Percentiles rank a stretch among this genome's conserved stretches.
Conservation (phyloP, 208 protist genomes). For the Porcisia deanei region DNA sequence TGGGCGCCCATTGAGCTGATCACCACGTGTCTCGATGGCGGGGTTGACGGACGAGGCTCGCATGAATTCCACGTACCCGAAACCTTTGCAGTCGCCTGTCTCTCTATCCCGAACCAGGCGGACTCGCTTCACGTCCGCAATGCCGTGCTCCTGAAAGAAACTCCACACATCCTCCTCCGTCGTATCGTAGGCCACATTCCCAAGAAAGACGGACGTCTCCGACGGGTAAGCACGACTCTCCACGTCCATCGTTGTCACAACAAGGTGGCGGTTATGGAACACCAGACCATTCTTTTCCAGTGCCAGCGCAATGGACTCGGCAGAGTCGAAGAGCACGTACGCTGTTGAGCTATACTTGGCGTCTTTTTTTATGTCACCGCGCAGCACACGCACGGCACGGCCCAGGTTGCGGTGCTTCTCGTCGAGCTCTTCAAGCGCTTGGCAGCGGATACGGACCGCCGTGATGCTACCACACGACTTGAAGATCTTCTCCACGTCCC, state of each 20-base stretch:
- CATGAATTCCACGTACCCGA: constrained; percentile 91
- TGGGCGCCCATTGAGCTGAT: constrained; percentile 66
- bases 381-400: constrained; percentile 81
- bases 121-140: constrained; percentile 77
- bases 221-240: constrained; percentile 72
- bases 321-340: constrained; percentile 80
- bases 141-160: constrained; percentile 84
- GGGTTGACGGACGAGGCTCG: constrained; percentile 44
- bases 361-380: constrained; percentile 86
- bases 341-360: constrained; percentile 77
- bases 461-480: constrained; percentile 79
- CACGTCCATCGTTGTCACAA: constrained; percentile 75
- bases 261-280: constrained; percentile 77
- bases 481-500: constrained; percentile 78
- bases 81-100: constrained; percentile 83
- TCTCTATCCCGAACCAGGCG: constrained; percentile 87
- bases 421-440: constrained; percentile 57
- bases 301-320: constrained; percentile 32
- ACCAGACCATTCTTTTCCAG: constrained; percentile 70
- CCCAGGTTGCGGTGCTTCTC: constrained; percentile 57
- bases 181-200: constrained; percentile 85
- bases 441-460: constrained; percentile 75
- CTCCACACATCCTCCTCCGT: constrained; percentile 84
- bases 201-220: constrained; percentile 88
- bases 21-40: constrained; percentile 71